Base-by-base conservation (phyloP, 768 basidiomycete species). In the Holtermannia corniformis region DNA sequence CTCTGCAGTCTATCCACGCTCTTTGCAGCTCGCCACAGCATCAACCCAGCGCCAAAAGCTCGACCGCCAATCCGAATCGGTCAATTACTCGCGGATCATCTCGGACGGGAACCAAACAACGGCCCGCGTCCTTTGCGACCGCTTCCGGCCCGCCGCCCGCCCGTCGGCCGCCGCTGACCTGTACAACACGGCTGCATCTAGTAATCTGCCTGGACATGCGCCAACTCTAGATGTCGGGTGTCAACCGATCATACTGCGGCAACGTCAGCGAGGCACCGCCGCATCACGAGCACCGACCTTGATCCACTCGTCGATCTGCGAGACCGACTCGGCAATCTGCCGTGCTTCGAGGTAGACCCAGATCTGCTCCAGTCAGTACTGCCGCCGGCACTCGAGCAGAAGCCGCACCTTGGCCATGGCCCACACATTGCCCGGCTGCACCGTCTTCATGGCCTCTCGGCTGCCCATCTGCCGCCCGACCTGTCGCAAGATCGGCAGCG, bases 311-410 rank as follows among this genome's bases (percentile, higher is more conserved):
- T 99, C 93, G 12, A 84, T 81, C 58, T 89, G 83, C 50, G 83
- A 78, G 37, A 87, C 79, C 11, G 84, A 81, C 5, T 68, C 71
- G 14, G 86, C 89, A 52, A 97, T 77, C 54, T 87, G 85, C 54
- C 92, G 79, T 3, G 91, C 91, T 75, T 97, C 93, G 40, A 93
- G 76, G 82, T 83, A 88, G 24, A 96, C 78, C 93, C 92, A 96
- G 47, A 90, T 76, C 88, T 91, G 59, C 42, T 25, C 52, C 24
- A 19, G 20, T 12, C 47, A 47, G 49, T 58, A 21, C 59, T 25
- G 40, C 10, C n/a, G 22, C 48, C 26, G 54, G 44, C 20, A 4
- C 14, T 13, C 1, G 23, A 25, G 23, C 16, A 28, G 20, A 26
- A 7, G 10, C 58, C 78, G 56, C 51, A 88, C 89, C 81, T 97